A percentile compares a stretch with the other conserved stretches of the same genome.
Evolutionary conservation across 2,329 filamentous ascomycete species (phyloP).

Genomic region (Mycosphaerella arachidis): DNA sequence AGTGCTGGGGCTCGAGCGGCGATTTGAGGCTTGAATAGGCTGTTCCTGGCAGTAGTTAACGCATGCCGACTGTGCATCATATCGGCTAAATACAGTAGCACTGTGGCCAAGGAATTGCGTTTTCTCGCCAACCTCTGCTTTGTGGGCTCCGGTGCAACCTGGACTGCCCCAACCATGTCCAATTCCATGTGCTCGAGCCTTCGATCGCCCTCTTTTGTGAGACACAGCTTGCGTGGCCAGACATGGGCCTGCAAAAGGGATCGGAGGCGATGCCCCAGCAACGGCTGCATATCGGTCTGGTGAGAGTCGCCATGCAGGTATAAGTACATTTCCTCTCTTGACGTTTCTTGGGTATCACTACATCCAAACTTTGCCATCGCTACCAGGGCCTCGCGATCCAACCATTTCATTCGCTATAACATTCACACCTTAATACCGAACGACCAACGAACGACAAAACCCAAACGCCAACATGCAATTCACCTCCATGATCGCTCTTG

Average conservation of each 20-base stretch:
- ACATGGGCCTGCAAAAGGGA: background rate
- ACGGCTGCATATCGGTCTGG: slow-evolving; percentile 3
- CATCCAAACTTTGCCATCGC: background rate
- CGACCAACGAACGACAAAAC: background rate
- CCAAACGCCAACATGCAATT: slow-evolving; percentile 8
- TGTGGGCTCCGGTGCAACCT: background rate
- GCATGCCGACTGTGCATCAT: background rate
- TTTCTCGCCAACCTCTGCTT: background rate
- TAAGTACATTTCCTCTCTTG: background rate
- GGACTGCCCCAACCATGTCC: slow-evolving; percentile 2
- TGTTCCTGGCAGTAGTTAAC: slow-evolving; percentile 1
- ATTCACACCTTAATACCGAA: background rate
- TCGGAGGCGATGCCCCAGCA: slow-evolving; percentile 2
- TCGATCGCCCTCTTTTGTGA: slow-evolving; percentile 1
- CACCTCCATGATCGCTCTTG: slow-evolving; percentile 8
- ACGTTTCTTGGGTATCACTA: background rate
- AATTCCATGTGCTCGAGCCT: slow-evolving; percentile 4
- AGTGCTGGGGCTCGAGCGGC: too few species aligned
- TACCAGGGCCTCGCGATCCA: background rate
- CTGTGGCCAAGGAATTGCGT: background rate
- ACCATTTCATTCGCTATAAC: slow-evolving; percentile 2
- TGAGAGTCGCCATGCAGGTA: background rate
- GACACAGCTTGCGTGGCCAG: slow-evolving; percentile 9
- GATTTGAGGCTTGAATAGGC: background rate
- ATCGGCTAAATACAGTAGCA: background rate